Evolutionary conservation across 2,329 filamentous ascomycete species (phyloP), one percentile per base, ranked within the genome.

Genomic region (Botrytis aclada): DNA sequence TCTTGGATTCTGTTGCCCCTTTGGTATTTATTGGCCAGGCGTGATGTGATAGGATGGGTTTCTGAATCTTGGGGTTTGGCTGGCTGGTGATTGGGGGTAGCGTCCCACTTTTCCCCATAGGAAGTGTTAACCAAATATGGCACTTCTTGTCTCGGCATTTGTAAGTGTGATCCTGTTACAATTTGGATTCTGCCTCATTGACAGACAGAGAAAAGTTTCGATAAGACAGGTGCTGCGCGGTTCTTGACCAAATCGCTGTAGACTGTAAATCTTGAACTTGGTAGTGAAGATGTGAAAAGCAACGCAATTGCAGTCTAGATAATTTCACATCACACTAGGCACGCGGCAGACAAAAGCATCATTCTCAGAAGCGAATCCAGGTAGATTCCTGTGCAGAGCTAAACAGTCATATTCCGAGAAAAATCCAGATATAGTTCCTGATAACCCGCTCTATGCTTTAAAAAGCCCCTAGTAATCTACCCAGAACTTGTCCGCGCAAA

Each of bases 121-220:
- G 16, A 22, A 4, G 9, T 9, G 0, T 22, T 9, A 22, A 20
- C 8, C 43, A 45, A 3, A 3, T 1, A 4, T 45, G 3, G 20
- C 18, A 3, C 8, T 47, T 47, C 20, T 47, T 47, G 45, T 47
- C 45, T 47, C 20, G 45, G 7, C 3, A 47, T 47, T 20, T 47
- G 45, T 9, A 47, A 47, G 9, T 47, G 4, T 25, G 20, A 25
- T 4, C 9, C 2, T 20, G 0, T 45, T 22, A 45, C 0, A 2
- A 9, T 22, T 9, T 9, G 7, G 2, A 22, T 45, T 22, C 43
- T 45, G 43, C 20, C 18, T 9, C 20, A 2, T 45, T 45, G 43
- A 45, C 7, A 9, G 43, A 45, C 3, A 45, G 43, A 18, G 7
- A 45, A 45, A 45, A 45, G 43, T 22, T 45, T 7, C 18, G 43